A percentile compares a stretch with the other conserved stretches of the same genome.
Conservation (phyloP, 2,329 filamentous ascomycete genomes). For the Aspergillus sojae region DNA sequence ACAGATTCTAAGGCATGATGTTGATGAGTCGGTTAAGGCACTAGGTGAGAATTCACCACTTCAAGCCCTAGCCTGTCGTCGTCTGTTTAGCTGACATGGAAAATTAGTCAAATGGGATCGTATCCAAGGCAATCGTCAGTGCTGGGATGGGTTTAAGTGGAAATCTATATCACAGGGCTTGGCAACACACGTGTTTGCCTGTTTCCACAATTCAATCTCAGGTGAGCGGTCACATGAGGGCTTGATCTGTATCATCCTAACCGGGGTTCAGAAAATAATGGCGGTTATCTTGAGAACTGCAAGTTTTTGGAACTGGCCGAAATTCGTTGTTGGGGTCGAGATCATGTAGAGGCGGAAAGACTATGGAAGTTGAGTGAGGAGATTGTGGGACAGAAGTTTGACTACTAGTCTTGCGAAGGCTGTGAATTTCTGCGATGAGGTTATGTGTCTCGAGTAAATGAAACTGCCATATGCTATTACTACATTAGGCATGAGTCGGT, state of each 20-base stretch:
- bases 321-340: slow-evolving; percentile 30
- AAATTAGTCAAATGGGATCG: slow-evolving; percentile 11
- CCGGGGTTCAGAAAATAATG: slow-evolving; percentile 30
- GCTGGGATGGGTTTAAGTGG: slow-evolving; percentile 19
- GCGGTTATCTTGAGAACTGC: slow-evolving; percentile 47
- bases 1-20: too few relatives aligned
- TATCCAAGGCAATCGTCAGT: slow-evolving; percentile 22
- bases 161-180: slow-evolving; percentile 32
- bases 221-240: too few relatives aligned
- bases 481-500: too few relatives aligned
- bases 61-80: too few relatives aligned
- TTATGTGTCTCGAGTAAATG: too few relatives aligned
- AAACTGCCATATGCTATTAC: not conserved
- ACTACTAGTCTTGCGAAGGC: slow-evolving; percentile 12
- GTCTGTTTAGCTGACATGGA: too few relatives aligned
- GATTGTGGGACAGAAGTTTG: slow-evolving; percentile 44
- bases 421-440: too few relatives aligned
- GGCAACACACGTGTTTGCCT: not conserved
- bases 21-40: too few relatives aligned
- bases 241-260: too few relatives aligned
- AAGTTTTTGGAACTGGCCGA: slow-evolving; percentile 43
- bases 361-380: slow-evolving; percentile 53
- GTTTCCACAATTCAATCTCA: too few relatives aligned
- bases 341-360: slow-evolving; percentile 39
- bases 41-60: too few relatives aligned